A percentile compares a stretch with the other conserved stretches of the same genome.
Evolutionary conservation across 129 eudicot genomes (phyloP).

Genomic region (Kitagawia praeruptora): DNA sequence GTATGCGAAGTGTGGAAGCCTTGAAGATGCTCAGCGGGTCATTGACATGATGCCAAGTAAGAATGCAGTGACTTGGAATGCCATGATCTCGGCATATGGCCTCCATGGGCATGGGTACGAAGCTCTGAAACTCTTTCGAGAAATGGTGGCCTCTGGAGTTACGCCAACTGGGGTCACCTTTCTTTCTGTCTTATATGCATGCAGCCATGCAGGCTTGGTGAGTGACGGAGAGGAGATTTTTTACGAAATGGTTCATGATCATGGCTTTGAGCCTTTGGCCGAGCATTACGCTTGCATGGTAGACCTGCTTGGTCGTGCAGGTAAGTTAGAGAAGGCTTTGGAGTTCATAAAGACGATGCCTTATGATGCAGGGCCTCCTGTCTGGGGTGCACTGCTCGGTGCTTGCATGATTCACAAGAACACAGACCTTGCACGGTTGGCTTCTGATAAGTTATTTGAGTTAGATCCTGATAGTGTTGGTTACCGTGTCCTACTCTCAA

Average conservation of each 20-base stretch:
- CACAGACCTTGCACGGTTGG: constrained; percentile 59
- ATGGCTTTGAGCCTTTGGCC: constrained; percentile 52
- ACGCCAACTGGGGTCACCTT: constrained; percentile 57
- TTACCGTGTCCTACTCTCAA: constrained; percentile 75
- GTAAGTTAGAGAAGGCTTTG: constrained; percentile 60
- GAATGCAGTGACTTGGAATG: constrained; percentile 84
- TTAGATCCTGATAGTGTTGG: constrained; percentile 82
- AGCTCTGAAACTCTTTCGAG: constrained; percentile 48
- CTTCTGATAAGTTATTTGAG: constrained; percentile 65
- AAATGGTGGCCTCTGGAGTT: constrained; percentile 47
- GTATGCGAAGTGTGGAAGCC: constrained; percentile 96
- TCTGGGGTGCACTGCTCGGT: constrained; percentile 90
- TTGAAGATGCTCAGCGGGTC: constrained; percentile 52
- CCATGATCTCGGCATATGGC: constrained; percentile 92
- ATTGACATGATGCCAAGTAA: constrained; percentile 57
- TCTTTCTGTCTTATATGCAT: constrained; percentile 64
- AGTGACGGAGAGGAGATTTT: constrained; percentile 64
- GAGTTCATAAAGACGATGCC: constrained; percentile 69
- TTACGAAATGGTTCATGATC: constrained; percentile 57
- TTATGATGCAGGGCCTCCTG: constrained; percentile 52
- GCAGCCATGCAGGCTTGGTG: constrained; percentile 89
- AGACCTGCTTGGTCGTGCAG: constrained; percentile 85
- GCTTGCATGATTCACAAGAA: constrained; percentile 84
- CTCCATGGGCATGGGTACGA: constrained; percentile 85
- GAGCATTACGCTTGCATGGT: constrained; percentile 99